These are phyloP conservation scores for Cladophialophora chaetospira DNA, from an alignment of 2,329 filamentous ascomycete genomes.

Conservation along the genomic window DNA sequence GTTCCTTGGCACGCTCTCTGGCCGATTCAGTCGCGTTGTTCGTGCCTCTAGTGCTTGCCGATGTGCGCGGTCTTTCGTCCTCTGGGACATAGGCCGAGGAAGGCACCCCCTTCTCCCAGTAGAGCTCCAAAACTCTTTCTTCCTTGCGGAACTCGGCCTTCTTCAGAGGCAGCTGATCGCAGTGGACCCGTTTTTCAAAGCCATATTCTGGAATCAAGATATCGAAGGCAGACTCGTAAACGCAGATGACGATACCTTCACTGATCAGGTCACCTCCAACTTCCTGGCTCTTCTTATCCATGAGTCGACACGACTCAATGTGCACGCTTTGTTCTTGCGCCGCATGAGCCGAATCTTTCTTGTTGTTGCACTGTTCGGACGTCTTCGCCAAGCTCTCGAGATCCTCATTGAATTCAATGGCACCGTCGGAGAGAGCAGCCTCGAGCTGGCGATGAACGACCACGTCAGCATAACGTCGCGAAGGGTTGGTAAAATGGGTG, in stretches of 20 bases:
- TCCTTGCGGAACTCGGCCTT: constrained; percentile 99
- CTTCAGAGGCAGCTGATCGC: constrained; percentile 92
- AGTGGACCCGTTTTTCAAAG: constrained; percentile 99
- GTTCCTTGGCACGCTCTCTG: constrained; percentile 77
- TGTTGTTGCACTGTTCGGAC: constrained; percentile 94
- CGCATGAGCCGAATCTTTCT: constrained; percentile 97
- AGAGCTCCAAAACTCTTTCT: constrained; percentile 88
- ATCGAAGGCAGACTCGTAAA: constrained; percentile 98
- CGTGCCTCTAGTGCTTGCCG: constrained; percentile 69
- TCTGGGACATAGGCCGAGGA: constrained; percentile 96
- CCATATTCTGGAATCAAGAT: constrained; percentile 97
- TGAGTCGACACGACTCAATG: constrained; percentile 92
- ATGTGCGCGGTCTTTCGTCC: constrained; percentile 89
- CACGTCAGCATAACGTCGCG: constrained; percentile 90
- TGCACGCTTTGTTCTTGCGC: constrained; percentile 99
- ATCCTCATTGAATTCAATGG: constrained; percentile 85
- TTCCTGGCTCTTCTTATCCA: constrained; percentile 89
- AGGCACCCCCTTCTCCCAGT: constrained; percentile 99
- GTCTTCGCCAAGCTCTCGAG: constrained; percentile 86
- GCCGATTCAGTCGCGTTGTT: constrained; percentile 80
- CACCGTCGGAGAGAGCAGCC: constrained; percentile 76
- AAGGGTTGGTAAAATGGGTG: constrained; percentile 96
- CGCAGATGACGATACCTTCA: constrained; percentile 93
- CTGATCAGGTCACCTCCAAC: constrained; percentile 88
- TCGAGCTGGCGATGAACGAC: constrained; percentile 95